These are phyloP conservation scores for Pleurotus cornucopiae DNA, from an alignment of 768 basidiomycete species.

Conservation along the genomic window DNA sequence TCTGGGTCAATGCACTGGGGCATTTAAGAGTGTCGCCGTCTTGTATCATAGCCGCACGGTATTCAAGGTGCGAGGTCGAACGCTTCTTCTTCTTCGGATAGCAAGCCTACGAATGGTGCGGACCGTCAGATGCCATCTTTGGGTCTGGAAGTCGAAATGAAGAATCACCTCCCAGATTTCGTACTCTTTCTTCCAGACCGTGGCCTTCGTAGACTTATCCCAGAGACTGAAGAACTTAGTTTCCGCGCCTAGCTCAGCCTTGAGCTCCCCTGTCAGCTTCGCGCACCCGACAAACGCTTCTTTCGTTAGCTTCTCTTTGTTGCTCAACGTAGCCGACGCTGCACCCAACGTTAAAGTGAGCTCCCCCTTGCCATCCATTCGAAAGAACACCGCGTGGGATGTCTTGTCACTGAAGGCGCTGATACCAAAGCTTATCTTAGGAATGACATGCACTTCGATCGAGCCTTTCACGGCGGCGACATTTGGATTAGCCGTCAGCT, in stretches of 20 bases:
- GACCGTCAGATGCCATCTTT: not conserved
- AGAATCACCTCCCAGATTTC: constrained; percentile 2
- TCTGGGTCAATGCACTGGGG: not conserved
- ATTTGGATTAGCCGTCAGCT: constrained; percentile 5
- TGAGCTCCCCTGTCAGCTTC: constrained; percentile 5
- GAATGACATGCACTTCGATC: constrained; percentile 3
- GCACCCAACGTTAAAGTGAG: constrained; percentile 1
- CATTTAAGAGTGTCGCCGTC: constrained; percentile 1
- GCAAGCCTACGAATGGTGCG: not conserved
- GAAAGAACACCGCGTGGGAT: not conserved
- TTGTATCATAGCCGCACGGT: not conserved
- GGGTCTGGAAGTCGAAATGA: not conserved
- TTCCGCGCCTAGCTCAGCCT: constrained; percentile 3
- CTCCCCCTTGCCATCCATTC: constrained; percentile 7
- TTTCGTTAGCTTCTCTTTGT: constrained; percentile 1
- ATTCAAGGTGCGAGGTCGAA: not conserved
- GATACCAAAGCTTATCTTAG: constrained; percentile 4
- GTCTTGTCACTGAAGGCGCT: not conserved
- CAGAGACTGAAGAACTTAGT: constrained; percentile 2
- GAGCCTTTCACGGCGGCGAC: constrained; percentile 4
- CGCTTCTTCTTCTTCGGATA: constrained; percentile 7
- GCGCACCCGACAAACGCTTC: constrained; percentile 7
- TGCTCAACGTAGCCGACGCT: not conserved
- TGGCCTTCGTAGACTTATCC: constrained; percentile 6
- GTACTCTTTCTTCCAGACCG: constrained; percentile 6